Evolutionary conservation across 306 rosid genomes (phyloP), one percentile per base, ranked within the genome.

Genomic region (Begonia peltatifolia): DNA sequence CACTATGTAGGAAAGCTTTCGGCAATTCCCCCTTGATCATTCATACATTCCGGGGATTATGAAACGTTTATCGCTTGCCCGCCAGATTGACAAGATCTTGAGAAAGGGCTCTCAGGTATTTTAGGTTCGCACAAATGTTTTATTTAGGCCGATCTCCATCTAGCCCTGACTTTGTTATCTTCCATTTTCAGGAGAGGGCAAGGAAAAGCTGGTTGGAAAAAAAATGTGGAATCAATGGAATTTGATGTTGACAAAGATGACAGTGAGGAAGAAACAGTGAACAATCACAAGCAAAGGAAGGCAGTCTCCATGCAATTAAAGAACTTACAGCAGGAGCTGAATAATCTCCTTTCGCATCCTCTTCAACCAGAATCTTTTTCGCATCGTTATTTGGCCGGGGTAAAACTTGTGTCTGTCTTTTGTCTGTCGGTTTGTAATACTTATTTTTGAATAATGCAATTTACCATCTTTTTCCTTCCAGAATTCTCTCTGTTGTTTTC

Each of bases 351-450:
- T 68, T 90, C 87, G 30, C 79, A 61, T 11, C 99, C 99, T 7
- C 61, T 90, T 52, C 99, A 86, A 60, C 86, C 94, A 38, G 81
- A 77, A 67, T 58, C 87, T 42, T 83, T 90, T 68, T 86, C 95
- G 14, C 87, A 68, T 63, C 95, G 94, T 44, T 86, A 86, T 68
- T 69, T 83, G 70, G 89, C 95, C 2, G 94, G 97, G 89, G 92
- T 90, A 89, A 68, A 30, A 16, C 23, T 52, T 20, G 44, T 46
- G 42, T n/a, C 23, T 14, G 0, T 46, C 15, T 46, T 14, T 6
- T 9, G 14, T 2, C 44, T 14, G 10, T 20, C 38, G 23, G 47
- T 47, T 58, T n/a, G 9, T 10, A 12, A 41, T n/a, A 11, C 0
- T 23, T 48, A 47, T 59, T 20, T 50, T 25, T 25, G 4, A 25